Evolutionary conservation across 2,329 filamentous ascomycete species (phyloP).

Genomic region (Claviceps maximensis): DNA sequence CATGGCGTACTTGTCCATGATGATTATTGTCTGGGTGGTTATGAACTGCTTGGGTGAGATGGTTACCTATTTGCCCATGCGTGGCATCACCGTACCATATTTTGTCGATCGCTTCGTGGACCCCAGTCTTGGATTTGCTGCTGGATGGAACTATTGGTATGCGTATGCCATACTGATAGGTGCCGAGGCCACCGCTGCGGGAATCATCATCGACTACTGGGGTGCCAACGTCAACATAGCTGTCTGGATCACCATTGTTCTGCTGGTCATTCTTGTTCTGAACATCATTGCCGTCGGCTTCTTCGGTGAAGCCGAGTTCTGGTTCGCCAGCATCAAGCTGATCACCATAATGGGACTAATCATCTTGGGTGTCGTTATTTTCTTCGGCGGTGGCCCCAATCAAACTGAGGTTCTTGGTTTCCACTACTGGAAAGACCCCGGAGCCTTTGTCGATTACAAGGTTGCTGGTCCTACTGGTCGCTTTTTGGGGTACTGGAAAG

Average conservation of each 20-base stretch:
- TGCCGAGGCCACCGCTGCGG: constrained; percentile 44
- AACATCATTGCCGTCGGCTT: constrained; percentile 44
- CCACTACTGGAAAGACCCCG: constrained; percentile 24
- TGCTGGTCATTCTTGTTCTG: constrained; percentile 38
- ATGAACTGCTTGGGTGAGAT: constrained; percentile 45
- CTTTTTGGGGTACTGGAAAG: constrained; percentile 47
- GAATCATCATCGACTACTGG: constrained; percentile 50
- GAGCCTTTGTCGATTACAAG: constrained; percentile 35
- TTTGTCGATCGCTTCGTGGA: constrained; percentile 43
- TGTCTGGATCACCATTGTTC: constrained; percentile 47
- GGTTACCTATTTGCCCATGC: constrained; percentile 40
- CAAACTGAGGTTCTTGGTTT: constrained; percentile 34
- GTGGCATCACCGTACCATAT: constrained; percentile 43
- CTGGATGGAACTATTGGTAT: constrained; percentile 51
- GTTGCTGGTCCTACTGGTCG: constrained; percentile 31
- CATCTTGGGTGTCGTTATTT: constrained; percentile 40
- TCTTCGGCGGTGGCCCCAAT: constrained; percentile 40
- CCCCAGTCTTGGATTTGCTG: constrained; percentile 40
- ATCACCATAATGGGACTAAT: constrained; percentile 45
- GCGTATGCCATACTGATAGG: constrained; percentile 45
- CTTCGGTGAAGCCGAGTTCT: constrained; percentile 50
- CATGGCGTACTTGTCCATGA: constrained; percentile 51
- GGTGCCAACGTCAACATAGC: constrained; percentile 34
- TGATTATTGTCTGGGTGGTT: constrained; percentile 37
- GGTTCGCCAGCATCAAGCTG: constrained; percentile 47